Evolutionary conservation across 352 stramenopile species (phyloP).

Genomic region (Stramenopiles sp.): DNA sequence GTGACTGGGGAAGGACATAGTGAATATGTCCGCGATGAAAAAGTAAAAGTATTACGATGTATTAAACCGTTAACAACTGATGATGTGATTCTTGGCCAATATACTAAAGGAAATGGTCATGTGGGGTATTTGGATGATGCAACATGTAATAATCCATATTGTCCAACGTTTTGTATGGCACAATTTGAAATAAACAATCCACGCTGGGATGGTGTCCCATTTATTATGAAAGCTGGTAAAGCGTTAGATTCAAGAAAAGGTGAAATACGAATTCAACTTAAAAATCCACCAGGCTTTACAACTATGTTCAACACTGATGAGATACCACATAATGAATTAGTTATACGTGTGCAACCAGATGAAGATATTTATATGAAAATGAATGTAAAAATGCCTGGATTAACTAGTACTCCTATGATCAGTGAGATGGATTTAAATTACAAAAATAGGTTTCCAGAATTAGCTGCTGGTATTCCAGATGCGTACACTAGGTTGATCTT

Average conservation of each 20-base stretch:
- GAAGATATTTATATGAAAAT: constrained; percentile 86
- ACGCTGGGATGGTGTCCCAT: constrained; percentile 87
- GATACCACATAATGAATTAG: constrained; percentile 77
- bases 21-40: constrained; percentile 86
- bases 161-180: constrained; percentile 26
- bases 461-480: constrained; percentile 48
- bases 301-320: constrained; percentile 65
- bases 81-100: constrained; percentile 92
- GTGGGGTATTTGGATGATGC: constrained; percentile 84
- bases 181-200: constrained; percentile 71
- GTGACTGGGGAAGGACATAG: constrained; percentile 59
- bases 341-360: constrained; percentile 86
- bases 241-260: constrained; percentile 88
- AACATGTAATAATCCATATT: constrained; percentile 76
- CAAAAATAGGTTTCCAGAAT: constrained; percentile 27
- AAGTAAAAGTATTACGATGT: constrained; percentile 88
- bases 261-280: constrained; percentile 91
- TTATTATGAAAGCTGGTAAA: constrained; percentile 97
- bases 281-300: constrained; percentile 54
- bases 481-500: constrained; percentile 92
- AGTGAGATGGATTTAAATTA: constrained; percentile 92
- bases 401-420: constrained; percentile 65
- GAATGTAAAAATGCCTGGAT: constrained; percentile 34
- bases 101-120: constrained; percentile 41
- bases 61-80: constrained; percentile 74